Base-by-base conservation (phyloP, 2,329 filamentous ascomycete genomes). In the Xylaria sp. region DNA sequence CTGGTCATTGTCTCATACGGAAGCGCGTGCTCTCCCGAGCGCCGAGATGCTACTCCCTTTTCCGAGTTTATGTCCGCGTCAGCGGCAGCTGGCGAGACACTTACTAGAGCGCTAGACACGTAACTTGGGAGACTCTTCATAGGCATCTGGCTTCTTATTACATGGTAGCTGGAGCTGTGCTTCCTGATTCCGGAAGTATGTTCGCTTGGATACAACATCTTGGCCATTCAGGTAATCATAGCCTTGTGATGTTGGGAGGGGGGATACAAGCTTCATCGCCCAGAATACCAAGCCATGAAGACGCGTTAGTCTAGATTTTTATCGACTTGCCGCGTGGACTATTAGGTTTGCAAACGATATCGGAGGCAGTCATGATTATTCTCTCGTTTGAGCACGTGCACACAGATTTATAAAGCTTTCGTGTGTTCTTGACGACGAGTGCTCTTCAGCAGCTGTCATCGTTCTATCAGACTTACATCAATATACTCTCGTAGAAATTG, bases 11-110 rank as follows among this genome's bases (percentile, higher is more conserved):
- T 50, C 23, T 21, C 32, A 64, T 60, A 44, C 55, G 27, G 50
- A 60, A 32, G 57, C 50, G 50, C 47, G 21, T 58, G 9, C 57
- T 60, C 27, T 21, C 48, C 48, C 40, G 55, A 60, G 47, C 37
- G 32, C 21, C 10, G 3, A 55, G 21, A 53, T 65, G 50, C 47
- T 60, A 23, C 23, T 63, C 29, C 37, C 44, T 48, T 59, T 44
- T 57, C 40, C 32, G 23, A 63, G 60, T 42, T 21, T 44, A 69
- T 63, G 63, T 66, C 67, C 67, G 59, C 67, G 67, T 69, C 44
- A 66, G 53, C 58, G 40, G 51, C 50, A 37, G 21, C 27, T n/a
- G 1, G 29, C 23, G 44, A 63, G 63, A 42, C 12, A 27, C 25
- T 66, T 37, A 16, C 48, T 51, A 25, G 25, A 44, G 25, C 47